These are phyloP conservation scores for Adansonia rubrostipa DNA, from an alignment of 441 rosid species.

Conservation along the genomic window DNA sequence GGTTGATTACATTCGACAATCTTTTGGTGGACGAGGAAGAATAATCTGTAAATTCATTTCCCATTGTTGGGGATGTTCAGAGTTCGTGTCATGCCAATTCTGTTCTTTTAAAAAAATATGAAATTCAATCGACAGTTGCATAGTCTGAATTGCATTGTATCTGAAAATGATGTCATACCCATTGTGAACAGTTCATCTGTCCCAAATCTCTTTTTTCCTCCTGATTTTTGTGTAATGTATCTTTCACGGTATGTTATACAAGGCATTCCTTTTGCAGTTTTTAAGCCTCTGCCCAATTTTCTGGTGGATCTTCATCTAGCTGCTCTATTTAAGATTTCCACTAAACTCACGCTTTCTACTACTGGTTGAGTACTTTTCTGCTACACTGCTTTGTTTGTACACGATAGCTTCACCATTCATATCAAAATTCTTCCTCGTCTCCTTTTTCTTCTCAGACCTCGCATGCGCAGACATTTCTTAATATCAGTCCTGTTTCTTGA, in stretches of 20 bases:
- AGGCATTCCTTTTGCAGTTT: slow-evolving; percentile 15
- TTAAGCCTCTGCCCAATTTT: background rate
- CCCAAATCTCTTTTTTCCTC: slow-evolving; percentile 22
- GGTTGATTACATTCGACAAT: slow-evolving; percentile 29
- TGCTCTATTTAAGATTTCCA: background rate
- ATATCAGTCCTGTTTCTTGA: background rate
- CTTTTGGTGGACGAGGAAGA: slow-evolving; percentile 40
- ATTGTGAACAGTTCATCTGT: slow-evolving; percentile 52
- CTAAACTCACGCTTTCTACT: background rate
- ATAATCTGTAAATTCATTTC: slow-evolving; percentile 73
- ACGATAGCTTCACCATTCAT: background rate
- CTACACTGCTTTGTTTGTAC: background rate
- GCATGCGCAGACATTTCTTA: background rate
- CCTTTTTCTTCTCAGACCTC: slow-evolving; percentile 4
- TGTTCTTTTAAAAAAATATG: slow-evolving; percentile 43
- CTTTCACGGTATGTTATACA: background rate
- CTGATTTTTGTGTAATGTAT: slow-evolving; percentile 5
- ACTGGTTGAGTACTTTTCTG: background rate
- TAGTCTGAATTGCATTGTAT: slow-evolving; percentile 56
- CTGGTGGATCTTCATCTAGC: slow-evolving; percentile 4
- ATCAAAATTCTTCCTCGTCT: background rate
- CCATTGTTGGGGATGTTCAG: slow-evolving; percentile 65
- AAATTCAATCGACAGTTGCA: slow-evolving; percentile 51
- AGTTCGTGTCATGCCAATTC: slow-evolving; percentile 46
- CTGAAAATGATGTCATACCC: slow-evolving; percentile 54